These are phyloP conservation scores for Cutaneotrichosporon sp. DNA, from an alignment of 1,284 basidiomycete genomes.

Conservation along the genomic window DNA sequence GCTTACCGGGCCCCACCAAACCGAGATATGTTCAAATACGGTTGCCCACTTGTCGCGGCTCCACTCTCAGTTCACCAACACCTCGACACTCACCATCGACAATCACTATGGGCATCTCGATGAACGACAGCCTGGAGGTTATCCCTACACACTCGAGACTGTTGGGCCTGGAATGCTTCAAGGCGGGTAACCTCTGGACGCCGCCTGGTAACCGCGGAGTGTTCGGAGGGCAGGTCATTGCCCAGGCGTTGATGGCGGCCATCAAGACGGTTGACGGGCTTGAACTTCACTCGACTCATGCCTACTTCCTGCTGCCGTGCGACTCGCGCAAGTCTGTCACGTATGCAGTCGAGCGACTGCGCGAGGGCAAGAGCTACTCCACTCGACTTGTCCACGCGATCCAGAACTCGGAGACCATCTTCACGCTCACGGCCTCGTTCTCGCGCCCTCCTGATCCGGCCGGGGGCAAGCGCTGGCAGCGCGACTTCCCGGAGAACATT, in stretches of 20 bases:
- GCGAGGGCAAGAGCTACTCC: conserved; percentile 58
- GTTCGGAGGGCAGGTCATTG: conserved; percentile 85
- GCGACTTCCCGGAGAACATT: conserved; percentile 51
- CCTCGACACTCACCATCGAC: not conserved
- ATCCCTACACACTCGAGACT: conserved; percentile 8
- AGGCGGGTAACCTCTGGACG: conserved; percentile 70
- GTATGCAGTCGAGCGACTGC: conserved; percentile 77
- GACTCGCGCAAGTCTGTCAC: conserved; percentile 74
- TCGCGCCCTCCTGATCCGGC: not conserved
- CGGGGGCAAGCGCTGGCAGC: conserved; percentile 24
- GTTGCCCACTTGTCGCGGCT: not conserved
- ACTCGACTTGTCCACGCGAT: conserved; percentile 58
- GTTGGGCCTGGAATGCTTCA: conserved; percentile 54
- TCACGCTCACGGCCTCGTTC: conserved; percentile 74
- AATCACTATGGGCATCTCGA: not conserved
- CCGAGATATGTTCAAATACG: not conserved
- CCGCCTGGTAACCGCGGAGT: conserved; percentile 73
- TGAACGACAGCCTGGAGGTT: not conserved
- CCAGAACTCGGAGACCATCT: conserved; percentile 74
- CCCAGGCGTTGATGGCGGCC: conserved; percentile 77
- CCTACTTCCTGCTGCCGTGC: conserved; percentile 54
- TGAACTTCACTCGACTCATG: conserved; percentile 63
- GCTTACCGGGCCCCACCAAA: not conserved
- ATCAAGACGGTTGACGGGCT: conserved; percentile 70
- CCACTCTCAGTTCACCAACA: not conserved